phyloP scores from a whole-genome alignment of 208 protist genomes.

The Blechomonas ayalai region DNA sequence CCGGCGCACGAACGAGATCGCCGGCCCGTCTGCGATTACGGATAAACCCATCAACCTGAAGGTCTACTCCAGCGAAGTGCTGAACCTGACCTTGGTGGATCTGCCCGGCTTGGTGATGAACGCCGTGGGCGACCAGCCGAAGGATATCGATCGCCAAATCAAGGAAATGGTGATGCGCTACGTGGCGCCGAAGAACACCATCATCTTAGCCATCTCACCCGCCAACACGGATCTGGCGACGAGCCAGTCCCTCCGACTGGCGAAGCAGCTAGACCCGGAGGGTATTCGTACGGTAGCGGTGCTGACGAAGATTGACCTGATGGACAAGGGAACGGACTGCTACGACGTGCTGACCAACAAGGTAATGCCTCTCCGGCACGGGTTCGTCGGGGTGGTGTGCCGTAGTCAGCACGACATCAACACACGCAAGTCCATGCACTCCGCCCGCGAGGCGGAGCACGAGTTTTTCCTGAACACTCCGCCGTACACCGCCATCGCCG shows the following conservation, averaged over 20 bases:
- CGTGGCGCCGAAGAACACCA: constrained; percentile 94
- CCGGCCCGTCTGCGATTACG: constrained; percentile 94
- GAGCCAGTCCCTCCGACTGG: constrained; percentile 97
- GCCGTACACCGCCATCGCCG: constrained; percentile 83
- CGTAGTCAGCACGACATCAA: constrained; percentile 97
- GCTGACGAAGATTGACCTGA: constrained; percentile 98
- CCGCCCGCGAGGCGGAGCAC: constrained; percentile 83
- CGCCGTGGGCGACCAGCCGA: constrained; percentile 96
- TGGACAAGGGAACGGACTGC: constrained; percentile 98
- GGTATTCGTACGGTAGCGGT: constrained; percentile 98
- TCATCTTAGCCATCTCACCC: constrained; percentile 98
- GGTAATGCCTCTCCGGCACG: constrained; percentile 91
- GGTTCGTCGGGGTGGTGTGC: constrained; percentile 99
- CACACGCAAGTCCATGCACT: constrained; percentile 79
- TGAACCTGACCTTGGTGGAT: constrained; percentile 99
- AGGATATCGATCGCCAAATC: constrained; percentile 97
- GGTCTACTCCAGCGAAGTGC: constrained; percentile 90
- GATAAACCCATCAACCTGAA: constrained; percentile 97
- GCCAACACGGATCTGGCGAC: constrained; percentile 99
- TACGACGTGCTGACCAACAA: constrained; percentile 93
- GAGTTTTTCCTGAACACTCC: constrained; percentile 93
- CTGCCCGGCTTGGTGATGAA: constrained; percentile 99
- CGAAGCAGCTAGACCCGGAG: constrained; percentile 95
- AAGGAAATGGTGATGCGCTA: constrained; percentile 96
- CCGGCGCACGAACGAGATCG: constrained; percentile 94